Evolutionary conservation across 106 monocot genomes (phyloP).

Genomic region (Phalaenopsis aphrodite): DNA sequence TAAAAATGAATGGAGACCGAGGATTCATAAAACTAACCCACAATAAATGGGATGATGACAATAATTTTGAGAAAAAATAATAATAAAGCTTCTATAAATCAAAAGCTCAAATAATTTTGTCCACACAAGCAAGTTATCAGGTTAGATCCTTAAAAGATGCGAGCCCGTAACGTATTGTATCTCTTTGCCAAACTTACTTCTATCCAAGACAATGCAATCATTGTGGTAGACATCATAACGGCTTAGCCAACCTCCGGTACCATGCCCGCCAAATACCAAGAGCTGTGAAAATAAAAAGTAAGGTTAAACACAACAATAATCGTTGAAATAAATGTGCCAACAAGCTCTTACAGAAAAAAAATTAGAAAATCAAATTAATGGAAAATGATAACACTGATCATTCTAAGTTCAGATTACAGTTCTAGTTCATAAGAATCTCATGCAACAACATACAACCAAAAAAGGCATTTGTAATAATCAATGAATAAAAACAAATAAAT

Average conservation of each 20-base stretch:
- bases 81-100: neutral
- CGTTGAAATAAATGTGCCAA: neutral
- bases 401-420: no score
- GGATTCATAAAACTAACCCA: neutral
- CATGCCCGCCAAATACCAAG: constrained; percentile 96
- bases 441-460: neutral
- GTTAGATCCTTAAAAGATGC: neutral
- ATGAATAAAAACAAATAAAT: neutral
- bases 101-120: neutral
- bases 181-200: constrained; percentile 40
- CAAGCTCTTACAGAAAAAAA: neutral
- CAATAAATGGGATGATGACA: neutral
- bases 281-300: constrained; percentile 46
- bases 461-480: neutral
- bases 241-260: constrained; percentile 97
- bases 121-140: neutral
- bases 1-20: neutral
- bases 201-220: constrained; percentile 85
- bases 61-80: neutral
- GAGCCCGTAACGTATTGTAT: neutral
- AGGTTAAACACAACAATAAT: neutral
- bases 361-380: neutral
- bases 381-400: neutral
- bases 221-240: constrained; percentile 93
- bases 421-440: no score